Evolutionary conservation across 768 basidiomycete species (phyloP).

Genomic region (Leccinum olivaceopallidum): DNA sequence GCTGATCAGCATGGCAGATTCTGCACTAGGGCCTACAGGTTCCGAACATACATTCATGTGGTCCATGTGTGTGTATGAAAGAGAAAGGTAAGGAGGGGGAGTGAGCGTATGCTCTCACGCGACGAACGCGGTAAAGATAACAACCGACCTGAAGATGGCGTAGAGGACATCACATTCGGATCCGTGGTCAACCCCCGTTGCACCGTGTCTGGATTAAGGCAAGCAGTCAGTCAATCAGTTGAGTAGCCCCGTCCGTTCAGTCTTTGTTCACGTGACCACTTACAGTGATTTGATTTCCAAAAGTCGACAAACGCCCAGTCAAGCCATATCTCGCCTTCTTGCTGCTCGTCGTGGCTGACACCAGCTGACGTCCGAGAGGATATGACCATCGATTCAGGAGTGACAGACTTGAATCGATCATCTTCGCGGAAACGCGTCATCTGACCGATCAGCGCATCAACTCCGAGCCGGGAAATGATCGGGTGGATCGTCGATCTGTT

Average conservation of each 20-base stretch:
- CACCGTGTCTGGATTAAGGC: slow-evolving; percentile 50
- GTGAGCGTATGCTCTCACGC: neutral
- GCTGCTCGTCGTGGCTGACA: slow-evolving; percentile 39
- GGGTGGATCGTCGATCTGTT: slow-evolving; percentile 82
- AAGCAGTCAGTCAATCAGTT: neutral
- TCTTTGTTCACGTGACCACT: slow-evolving; percentile 26
- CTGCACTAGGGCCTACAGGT: slow-evolving; percentile 60
- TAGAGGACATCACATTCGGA: slow-evolving; percentile 61
- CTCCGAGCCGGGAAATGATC: slow-evolving; percentile 86
- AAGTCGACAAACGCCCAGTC: slow-evolving; percentile 99
- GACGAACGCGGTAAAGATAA: neutral
- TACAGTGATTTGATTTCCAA: slow-evolving; percentile 98
- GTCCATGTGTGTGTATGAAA: neutral
- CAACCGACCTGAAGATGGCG: slow-evolving; percentile 52
- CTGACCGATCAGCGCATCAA: slow-evolving; percentile 84
- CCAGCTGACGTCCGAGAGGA: slow-evolving; percentile 39
- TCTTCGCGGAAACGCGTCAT: slow-evolving; percentile 90
- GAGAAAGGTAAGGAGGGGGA: neutral
- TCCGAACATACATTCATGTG: neutral
- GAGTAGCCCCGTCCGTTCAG: neutral
- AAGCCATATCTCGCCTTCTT: slow-evolving; percentile 92
- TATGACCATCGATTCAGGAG: slow-evolving; percentile 80
- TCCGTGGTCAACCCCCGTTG: slow-evolving; percentile 72
- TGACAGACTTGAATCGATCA: slow-evolving; percentile 86
- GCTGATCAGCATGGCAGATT: slow-evolving; percentile 77